Percentiles rank a stretch among this genome's conserved stretches.
These are phyloP conservation scores for Monotropa hypopitys DNA, from an alignment of 179 eudicot genomes.

Conservation along the genomic window DNA sequence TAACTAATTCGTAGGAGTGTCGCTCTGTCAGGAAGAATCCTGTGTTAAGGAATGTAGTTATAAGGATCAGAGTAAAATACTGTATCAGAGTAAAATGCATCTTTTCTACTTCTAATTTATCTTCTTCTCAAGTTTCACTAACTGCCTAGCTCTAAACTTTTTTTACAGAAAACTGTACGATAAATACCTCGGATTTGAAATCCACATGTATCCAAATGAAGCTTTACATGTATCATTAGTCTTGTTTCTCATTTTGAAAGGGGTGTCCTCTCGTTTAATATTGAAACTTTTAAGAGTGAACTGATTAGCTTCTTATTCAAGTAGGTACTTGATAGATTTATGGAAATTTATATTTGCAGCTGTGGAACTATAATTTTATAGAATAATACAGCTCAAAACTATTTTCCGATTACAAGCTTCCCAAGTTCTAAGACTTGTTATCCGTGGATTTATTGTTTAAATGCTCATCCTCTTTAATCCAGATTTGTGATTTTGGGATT, in stretches of 20 bases:
- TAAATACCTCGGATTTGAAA: background rate
- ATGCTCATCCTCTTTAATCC: conserved; percentile 15
- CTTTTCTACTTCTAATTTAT: background rate
- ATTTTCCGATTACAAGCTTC: background rate
- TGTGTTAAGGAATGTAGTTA: background rate
- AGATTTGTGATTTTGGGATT: conserved; percentile 92
- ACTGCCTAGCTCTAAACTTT: background rate
- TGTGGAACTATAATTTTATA: background rate
- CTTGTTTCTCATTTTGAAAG: background rate
- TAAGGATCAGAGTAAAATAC: background rate
- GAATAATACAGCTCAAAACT: background rate
- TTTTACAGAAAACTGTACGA: background rate
- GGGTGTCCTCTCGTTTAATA: background rate
- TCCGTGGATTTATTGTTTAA: background rate
- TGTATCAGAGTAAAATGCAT: background rate
- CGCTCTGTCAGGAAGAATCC: background rate
- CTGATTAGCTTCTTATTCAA: background rate
- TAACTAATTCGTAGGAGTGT: too few relatives aligned
- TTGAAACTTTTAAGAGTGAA: background rate
- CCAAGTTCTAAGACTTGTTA: background rate
- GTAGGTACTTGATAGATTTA: background rate
- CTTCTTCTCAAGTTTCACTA: too few relatives aligned
- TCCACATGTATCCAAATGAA: background rate
- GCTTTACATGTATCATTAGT: background rate
- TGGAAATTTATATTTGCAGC: background rate